These are phyloP conservation scores for Cenococcum geophilum DNA, from an alignment of 495 filamentous ascomycete genomes.

Conservation along the genomic window DNA sequence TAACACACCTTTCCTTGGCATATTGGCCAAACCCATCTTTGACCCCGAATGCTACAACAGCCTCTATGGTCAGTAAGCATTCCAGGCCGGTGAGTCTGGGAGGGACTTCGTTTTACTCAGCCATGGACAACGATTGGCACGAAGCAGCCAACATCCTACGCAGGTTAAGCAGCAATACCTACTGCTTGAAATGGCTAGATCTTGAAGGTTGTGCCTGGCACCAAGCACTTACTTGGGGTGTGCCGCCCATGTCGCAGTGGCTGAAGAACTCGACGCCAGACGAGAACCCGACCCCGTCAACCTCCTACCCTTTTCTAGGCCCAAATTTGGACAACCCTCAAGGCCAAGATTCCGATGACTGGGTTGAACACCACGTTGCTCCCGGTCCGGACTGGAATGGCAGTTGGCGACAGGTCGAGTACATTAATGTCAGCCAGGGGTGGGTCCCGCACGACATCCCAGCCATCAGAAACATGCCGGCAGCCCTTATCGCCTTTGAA, in stretches of 20 bases:
- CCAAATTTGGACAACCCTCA: neutral
- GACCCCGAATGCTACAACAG: constrained; percentile 53
- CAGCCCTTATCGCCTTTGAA: constrained; percentile 13
- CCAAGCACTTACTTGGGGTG: constrained; percentile 50
- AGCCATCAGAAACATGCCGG: constrained; percentile 17
- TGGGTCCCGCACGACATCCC: constrained; percentile 35
- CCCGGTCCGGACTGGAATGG: constrained; percentile 48
- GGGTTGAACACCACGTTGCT: constrained; percentile 10
- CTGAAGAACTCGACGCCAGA: neutral
- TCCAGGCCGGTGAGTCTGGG: constrained; percentile 50
- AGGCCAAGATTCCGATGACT: constrained; percentile 17
- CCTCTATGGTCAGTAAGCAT: constrained; percentile 46
- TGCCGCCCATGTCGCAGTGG: neutral
- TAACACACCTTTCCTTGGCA: constrained; percentile 74
- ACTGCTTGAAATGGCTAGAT: constrained; percentile 72
- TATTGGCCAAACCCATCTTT: constrained; percentile 76
- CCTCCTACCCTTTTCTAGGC: neutral
- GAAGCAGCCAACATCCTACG: constrained; percentile 64
- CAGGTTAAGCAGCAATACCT: constrained; percentile 58
- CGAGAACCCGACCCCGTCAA: neutral
- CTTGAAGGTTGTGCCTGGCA: constrained; percentile 77
- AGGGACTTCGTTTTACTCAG: constrained; percentile 60
- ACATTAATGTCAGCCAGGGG: constrained; percentile 48
- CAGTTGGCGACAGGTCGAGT: constrained; percentile 47
- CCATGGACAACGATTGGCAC: constrained; percentile 59